Base-by-base conservation (phyloP, 495 filamentous ascomycete genomes). In the Thermothielavioides terrestris region DNA sequence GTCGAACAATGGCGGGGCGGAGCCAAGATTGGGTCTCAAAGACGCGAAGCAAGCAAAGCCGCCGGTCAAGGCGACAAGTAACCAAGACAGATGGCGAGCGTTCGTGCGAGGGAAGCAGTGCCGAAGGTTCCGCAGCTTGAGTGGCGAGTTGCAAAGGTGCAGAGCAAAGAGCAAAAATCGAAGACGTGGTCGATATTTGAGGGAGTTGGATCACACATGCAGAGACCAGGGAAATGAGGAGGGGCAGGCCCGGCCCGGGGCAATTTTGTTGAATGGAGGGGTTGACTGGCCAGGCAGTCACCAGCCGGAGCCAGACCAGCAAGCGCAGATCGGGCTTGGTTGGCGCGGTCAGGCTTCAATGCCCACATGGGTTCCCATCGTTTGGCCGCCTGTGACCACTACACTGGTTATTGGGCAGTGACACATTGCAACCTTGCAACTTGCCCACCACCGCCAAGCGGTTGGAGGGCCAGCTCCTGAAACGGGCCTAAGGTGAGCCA, bases 401-500 rank as follows among this genome's bases (percentile, higher is more conserved):
- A 6, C n/a, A 42, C 25, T 6, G 41, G 34, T 27, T 48, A 56
- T 65, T 65, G 60, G 63, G 63, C 60, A 65, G 53, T 63, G 50
- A 65, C 58, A 61, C 63, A 61, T 58, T 39, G 48, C 42, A 43
- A 41, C 50, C 52, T 50, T 56, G 37, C 49, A 46, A 23, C 48
- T 51, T 57, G 36, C 42, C 50, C 32, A 53, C 37, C 46, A 32
- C 43, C 56, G 50, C 56, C 56, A 59, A 56, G 60, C 53, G 57
- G 51, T 54, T 50, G 42, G 36, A 54, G 51, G 51, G 37, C 50
- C 51, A 52, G 17, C 52, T 58, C 53, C 57, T 65, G 62, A 65
- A 65, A 65, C 62, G 53, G 60, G 49, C 47, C 56, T 49, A 55
- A 52, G 57, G 62, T 55, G 55, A n/a, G n/a, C 57, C 50, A 54